Base-by-base conservation (phyloP, 225 moss, liverwort and hornwort species). In the Polytrichum commune region DNA sequence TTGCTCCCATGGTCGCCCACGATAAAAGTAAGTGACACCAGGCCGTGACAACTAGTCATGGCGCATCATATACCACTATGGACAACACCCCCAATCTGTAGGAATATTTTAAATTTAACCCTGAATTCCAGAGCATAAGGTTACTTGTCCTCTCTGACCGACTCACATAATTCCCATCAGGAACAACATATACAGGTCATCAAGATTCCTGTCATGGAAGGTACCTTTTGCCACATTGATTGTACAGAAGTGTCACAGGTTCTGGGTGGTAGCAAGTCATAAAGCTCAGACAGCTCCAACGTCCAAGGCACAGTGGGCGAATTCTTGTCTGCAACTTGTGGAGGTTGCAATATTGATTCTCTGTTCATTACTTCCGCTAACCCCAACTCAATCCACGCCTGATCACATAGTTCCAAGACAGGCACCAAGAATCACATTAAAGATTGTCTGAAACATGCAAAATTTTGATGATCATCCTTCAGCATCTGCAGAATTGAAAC, bases 351-450 rank as follows among this genome's bases (percentile, higher is more conserved):
- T 24, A 77, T 66, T 7, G 74, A 78, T 70, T 65, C 67, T 1
- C 53, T 72, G 27, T 71, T 80, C 81, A 81, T 78, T 27, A 80
- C 66, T 30, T 89, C 85, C 5, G 85, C 81, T 25, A 92, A 71
- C 26, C 85, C 91, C 60, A 62, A 87, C 70, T 92, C 91, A 53
- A 92, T 85, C n/a, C 84, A 87, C 19, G 78, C 90, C 88, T 89
- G 58, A 57, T 28, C 68, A 55, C 69, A 32, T 46, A 46, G 46
- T 46, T 46, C 46, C 46, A 46, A n/a, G n/a, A 46, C 46, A 46
- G 26, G 65, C 20, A 22, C 32, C 65, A 28, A 29, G 7, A 32
- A 28, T 65, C 18, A 65, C 28, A 7, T 28, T 28, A 27, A 30
- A n/a, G 9, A 27, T 65, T 46, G 13, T 46, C 16, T 46, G 46